Evolutionary conservation across 441 rosid genomes (phyloP), one percentile per base, ranked within the genome.

Genomic region (Biscutella auriculata): DNA sequence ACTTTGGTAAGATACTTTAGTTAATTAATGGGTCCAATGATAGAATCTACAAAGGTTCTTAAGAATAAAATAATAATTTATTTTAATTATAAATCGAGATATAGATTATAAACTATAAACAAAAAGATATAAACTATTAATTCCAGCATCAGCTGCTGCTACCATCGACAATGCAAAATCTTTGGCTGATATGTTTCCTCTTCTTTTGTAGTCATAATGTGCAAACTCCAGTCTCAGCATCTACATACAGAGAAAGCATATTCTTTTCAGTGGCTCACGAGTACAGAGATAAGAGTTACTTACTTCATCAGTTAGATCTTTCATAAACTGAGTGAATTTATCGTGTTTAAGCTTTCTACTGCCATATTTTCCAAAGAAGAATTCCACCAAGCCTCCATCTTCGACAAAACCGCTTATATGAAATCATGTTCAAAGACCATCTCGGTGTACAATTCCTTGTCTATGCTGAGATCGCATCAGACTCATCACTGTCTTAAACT

Each of bases 351-450:
- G 97, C 47, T 76, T 12, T 8, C 61, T 15, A 17, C 61, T 73
- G 60, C 97, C 97, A 81, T 87, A 90, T 76, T 80, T 49, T 16
- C 95, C 98, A 60, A 93, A 93, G 69, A 93, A 93, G 78, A 72
- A 70, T 67, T 77, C 92, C 53, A 87, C 78, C 74, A 88, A 75
- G 39, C 98, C 98, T 35, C 98, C 98, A 66, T 88, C 70, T 47
- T 66, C 88, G 4, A 93, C 95, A 62, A 82, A 70, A 55, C 87
- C 90, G 15, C 59, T 47, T 65, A 79, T 77, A 64, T 76, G 86
- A 21, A 84, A 68, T 36, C 93, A 90, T 27, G 65, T 57, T n/a
- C 95, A 84, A 61, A 43, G 76, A 16, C 97, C 97, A 61, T 83
- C 81, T 60, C 79, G 80, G 50, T 87, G 83, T 11, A 47, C 69